Evolutionary conservation across 2,329 filamentous ascomycete species (phyloP), one percentile per base, ranked within the genome.

Genomic region (Colletotrichum sp.): DNA sequence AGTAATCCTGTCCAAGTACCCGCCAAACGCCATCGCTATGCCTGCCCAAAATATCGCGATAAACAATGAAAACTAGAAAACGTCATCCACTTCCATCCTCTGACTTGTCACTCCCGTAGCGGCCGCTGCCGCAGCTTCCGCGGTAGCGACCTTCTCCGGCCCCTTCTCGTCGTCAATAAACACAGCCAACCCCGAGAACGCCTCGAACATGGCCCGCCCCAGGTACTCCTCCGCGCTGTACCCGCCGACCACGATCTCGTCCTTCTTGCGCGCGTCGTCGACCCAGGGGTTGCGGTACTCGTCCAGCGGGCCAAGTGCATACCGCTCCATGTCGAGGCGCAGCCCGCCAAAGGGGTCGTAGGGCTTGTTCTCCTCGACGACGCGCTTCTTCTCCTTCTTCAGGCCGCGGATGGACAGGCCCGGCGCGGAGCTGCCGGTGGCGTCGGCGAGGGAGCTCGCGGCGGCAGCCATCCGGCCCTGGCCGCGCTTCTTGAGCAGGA

Each of bases 341-440:
- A 96, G 86, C 1, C 95, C 97, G 52, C 92, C 95, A 82, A 97
- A 98, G 0, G 96, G 94, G 86, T 98, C 96, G 85, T 98, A 98
- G 0, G 95, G 93, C 73, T 92, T 92, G 79, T 95, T 92, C 7
- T 90, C 90, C 43, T 90, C 90, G 2, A 91, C 89, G 4, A 64
- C 55, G 72, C 76, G 64, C 78, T 81, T 16, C 81, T 81, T n/a
- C 82, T 88, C 89, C 80, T 90, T 93, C 84, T 94, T 95, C 73
- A 98, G 89, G 3, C 96, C 96, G 79, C 95, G 94, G 84, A 98
- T 96, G 4, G 93, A 92, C 36, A 93, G 84, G 14, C 85, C 81
- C 43, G 68, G 61, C 66, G 77, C 38, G 18, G 38, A 12, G 18
- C 38, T 48, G 38, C 38, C 38, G 18, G 38, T 78, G n/a, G 80